phyloP scores from a whole-genome alignment of 2,329 filamentous ascomycete genomes.

The Aureobasidium sp. region DNA sequence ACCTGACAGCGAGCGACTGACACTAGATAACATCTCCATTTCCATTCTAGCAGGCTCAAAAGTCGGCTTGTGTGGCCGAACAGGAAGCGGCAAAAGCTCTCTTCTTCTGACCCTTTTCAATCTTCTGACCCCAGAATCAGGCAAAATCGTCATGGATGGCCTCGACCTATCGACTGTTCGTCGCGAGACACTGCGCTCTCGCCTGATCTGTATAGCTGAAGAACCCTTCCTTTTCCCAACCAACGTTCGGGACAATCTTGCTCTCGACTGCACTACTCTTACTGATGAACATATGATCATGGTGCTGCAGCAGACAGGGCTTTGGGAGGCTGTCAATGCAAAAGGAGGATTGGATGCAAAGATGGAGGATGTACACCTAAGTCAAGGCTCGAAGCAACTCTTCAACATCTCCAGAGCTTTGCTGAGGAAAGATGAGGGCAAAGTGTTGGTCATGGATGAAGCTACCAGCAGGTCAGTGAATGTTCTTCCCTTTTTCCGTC shows the following conservation, averaged over 20 bases:
- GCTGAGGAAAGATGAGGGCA: constrained; percentile 29
- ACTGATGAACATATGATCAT: constrained; percentile 35
- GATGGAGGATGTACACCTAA: constrained; percentile 30
- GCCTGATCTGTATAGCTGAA: constrained; percentile 44
- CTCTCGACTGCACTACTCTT: constrained; percentile 36
- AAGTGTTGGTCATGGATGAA: constrained; percentile 35
- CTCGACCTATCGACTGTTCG: constrained; percentile 41
- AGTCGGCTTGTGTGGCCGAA: constrained; percentile 47
- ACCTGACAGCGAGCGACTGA: background rate
- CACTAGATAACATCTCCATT: constrained; percentile 41
- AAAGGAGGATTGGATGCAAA: constrained; percentile 34
- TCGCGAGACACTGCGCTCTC: constrained; percentile 37
- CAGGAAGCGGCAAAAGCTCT: constrained; percentile 48
- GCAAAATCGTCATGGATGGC: constrained; percentile 42
- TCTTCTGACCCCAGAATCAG: constrained; percentile 41
- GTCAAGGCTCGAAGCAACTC: constrained; percentile 45
- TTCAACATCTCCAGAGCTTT: constrained; percentile 44
- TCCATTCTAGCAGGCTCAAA: constrained; percentile 42
- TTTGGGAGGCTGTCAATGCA: constrained; percentile 25
- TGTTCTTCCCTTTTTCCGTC: background rate
- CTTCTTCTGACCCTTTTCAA: constrained; percentile 43
- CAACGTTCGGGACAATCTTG: constrained; percentile 39
- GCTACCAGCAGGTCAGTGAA: constrained; percentile 17
- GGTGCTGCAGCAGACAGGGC: constrained; percentile 40
- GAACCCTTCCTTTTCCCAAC: constrained; percentile 45